Evolutionary conservation across 164 flowering plant species (phyloP), one percentile per base, ranked within the genome.

Genomic region (Piper betle): DNA sequence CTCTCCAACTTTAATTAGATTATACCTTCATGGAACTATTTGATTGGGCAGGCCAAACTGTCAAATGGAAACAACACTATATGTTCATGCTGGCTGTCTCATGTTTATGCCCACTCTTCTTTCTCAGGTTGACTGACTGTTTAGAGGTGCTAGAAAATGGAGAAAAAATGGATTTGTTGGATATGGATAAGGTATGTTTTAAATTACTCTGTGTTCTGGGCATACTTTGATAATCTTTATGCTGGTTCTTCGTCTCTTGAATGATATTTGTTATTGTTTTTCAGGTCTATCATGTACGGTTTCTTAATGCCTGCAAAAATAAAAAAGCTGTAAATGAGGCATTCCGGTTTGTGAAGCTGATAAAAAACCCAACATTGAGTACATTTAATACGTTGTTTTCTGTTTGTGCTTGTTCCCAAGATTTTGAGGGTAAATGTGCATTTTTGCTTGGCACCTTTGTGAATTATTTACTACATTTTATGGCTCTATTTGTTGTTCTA

Each of bases 351-450:
- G 68, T 70, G 53, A 82, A 75, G 72, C 74, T 93, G 73, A 81
- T 93, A 42, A 68, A 68, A 39, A 85, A 81, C 66, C 93, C 95
- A 62, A 85, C 94, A 52, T 52, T 93, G 72, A 90, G 97, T 71
- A 90, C 99, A 54, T 90, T 86, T 74, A 93, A 90, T 71, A 88
- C 88, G 99, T 90, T 93, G 40, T 75, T 90, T 84, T 82, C 97
- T 66, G 99, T 93, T 11, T 93, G 91, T 75, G 78, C 95, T 57
- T 74, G 73, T 72, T 81, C 91, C 61, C 92, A 84, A 77, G 91
- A 90, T 84, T 78, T 75, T 52, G 92, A 85, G 62, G 85, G 99
- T 88, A 75, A 78, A 48, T 64, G 6, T 64, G 8, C 43, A 71
- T 42, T 58, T 9, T 40, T 11, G 18, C 19, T 50, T 63, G 43